Base-by-base conservation (phyloP, 352 stramenopile genomes). In the Phytophthora hibernalis region DNA sequence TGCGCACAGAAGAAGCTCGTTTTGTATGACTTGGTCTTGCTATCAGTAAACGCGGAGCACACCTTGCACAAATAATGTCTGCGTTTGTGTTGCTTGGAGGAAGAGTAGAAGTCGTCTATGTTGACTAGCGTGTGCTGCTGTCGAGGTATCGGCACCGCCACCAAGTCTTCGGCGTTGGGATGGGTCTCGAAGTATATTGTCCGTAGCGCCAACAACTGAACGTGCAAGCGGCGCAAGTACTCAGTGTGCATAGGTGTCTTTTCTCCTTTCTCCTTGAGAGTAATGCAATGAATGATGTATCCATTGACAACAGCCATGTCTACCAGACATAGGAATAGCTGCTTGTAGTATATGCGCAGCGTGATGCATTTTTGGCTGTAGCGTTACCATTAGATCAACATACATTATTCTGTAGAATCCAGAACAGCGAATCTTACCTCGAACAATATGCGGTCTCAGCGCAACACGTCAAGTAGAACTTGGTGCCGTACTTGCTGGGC, bases 401-500 rank as follows among this genome's bases (percentile, higher is more conserved):
- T 15, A 54, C 4, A 38, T 48, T n/a, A 56, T 49, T 56, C 31
- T 51, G 48, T 49, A 63, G 0, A 9, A 21, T 59, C 21, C 48
- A 26, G 43, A n/a, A 54, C 38, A 52, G 20, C 2, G n/a, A 18
- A 11, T 37, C 38, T 59, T 38, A 68, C 65, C 53, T 49, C 3
- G 47, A 48, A 24, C 53, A 62, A n/a, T 74, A 69, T 15, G 55
- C 59, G 0, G 59, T 71, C 5, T 55, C 24, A 0, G 50, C 31
- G 12, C 57, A 68, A 18, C 69, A 70, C 0, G 58, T 60, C 49
- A 74, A 50, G 26, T 74, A 77, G 48, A 68, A 74, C 48, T 74
- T 78, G 1, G 56, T 74, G 0, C 56, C 65, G 28, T 52, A 73
- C 26, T 61, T 57, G 48, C 28, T 62, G 1, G 61, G 61, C 65